Conservation (phyloP, 2,329 filamentous ascomycete genomes). For the Fonsecaea multimorphosa region DNA sequence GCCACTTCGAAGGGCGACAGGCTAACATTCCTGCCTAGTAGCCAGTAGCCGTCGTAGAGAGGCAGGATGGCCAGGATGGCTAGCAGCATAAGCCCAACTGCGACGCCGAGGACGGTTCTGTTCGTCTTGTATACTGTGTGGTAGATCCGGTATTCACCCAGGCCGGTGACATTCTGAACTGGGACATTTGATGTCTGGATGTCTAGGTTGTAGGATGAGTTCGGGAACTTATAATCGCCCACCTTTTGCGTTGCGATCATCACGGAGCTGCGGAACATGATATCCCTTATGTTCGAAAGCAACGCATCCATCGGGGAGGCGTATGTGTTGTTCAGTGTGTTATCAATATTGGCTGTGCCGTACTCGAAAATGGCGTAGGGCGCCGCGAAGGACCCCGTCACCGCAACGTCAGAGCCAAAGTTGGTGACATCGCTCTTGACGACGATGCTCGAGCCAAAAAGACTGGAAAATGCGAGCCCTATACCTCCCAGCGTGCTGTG, state of each 20-base stretch:
- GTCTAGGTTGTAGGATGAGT: neutral
- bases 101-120: constrained; percentile 7
- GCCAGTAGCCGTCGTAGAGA: constrained; percentile 38
- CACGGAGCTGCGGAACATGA: constrained; percentile 25
- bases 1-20: constrained; percentile 41
- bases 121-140: constrained; percentile 23
- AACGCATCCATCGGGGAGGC: constrained; percentile 16
- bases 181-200: neutral
- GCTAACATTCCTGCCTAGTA: constrained; percentile 37
- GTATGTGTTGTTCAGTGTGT: constrained; percentile 16
- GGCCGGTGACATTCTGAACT: neutral
- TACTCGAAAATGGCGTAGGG: constrained; percentile 11
- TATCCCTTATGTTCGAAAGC: constrained; percentile 18
- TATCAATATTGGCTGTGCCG: constrained; percentile 13
- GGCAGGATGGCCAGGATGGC: constrained; percentile 39
- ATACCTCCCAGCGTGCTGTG: constrained; percentile 22
- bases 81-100: constrained; percentile 42
- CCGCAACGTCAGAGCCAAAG: constrained; percentile 9
- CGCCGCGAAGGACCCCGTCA: constrained; percentile 17
- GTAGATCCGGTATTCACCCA: constrained; percentile 8
- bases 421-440: constrained; percentile 17
- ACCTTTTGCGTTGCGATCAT: constrained; percentile 9
- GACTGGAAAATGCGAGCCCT: constrained; percentile 9
- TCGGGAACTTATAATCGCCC: neutral
- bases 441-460: constrained; percentile 19